Evolutionary conservation across 805 yeast genomes (phyloP).

Genomic region (Starmera caribaea): DNA sequence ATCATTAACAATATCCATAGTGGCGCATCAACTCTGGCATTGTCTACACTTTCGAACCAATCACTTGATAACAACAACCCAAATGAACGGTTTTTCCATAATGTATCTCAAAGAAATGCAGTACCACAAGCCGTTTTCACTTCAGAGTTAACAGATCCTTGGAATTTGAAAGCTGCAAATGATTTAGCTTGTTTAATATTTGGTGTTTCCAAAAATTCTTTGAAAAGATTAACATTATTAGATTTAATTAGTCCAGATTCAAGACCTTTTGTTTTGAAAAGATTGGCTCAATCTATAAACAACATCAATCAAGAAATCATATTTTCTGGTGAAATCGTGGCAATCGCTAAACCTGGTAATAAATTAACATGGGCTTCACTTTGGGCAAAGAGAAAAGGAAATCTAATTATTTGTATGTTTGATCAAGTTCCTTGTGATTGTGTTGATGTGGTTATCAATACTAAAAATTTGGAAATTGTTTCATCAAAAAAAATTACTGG

Average conservation of each 20-base stretch:
- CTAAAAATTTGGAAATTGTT: slow-evolving; percentile 7
- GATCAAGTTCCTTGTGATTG: slow-evolving; percentile 75
- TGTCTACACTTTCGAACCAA: slow-evolving; percentile 16
- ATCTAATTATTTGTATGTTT: slow-evolving; percentile 69
- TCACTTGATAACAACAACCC: slow-evolving; percentile 14
- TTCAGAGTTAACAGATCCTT: slow-evolving; percentile 63
- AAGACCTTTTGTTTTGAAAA: slow-evolving; percentile 55
- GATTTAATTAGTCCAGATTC: slow-evolving; percentile 75
- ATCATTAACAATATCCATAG: slow-evolving; percentile 12
- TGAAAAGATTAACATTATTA: slow-evolving; percentile 54
- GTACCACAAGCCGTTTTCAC: slow-evolving; percentile 83
- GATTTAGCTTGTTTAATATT: slow-evolving; percentile 84
- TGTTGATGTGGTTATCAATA: slow-evolving; percentile 42
- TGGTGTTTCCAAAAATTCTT: slow-evolving; percentile 62
- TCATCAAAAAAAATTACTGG: slow-evolving; percentile 16
- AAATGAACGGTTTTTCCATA: slow-evolving; percentile 41
- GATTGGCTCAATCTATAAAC: slow-evolving; percentile 29
- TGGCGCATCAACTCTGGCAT: slow-evolving; percentile 21
- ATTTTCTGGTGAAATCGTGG: slow-evolving; percentile 79
- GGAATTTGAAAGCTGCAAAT: slow-evolving; percentile 76
- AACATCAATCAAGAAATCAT: slow-evolving; percentile 33
- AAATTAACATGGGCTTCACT: slow-evolving; percentile 75
- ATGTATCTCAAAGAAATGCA: slow-evolving; percentile 60
- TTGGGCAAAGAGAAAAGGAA: slow-evolving; percentile 78
- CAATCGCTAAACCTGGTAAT: slow-evolving; percentile 59